These are phyloP conservation scores for Penicillium sp. DNA, from an alignment of 2,329 filamentous ascomycete species.

Conservation along the genomic window DNA sequence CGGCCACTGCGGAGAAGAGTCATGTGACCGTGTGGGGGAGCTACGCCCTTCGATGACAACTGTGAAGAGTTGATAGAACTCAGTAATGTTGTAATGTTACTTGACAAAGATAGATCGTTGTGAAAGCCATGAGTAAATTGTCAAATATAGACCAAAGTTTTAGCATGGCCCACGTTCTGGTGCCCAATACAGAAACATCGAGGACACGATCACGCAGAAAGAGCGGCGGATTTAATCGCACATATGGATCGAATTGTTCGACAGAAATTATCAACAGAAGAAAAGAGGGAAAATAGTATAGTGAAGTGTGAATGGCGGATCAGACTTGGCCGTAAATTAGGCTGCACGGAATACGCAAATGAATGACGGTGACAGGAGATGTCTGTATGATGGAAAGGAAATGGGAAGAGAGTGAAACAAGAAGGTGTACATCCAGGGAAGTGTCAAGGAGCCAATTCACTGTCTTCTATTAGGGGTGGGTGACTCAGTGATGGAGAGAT, in stretches of 20 bases:
- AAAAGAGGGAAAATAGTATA: constrained; percentile 7
- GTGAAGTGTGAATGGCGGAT: constrained; percentile 5
- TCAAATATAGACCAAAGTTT: constrained; percentile 10
- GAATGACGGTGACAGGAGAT: constrained; percentile 15
- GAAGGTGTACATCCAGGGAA: not conserved
- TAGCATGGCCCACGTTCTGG: constrained; percentile 14
- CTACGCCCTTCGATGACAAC: not conserved
- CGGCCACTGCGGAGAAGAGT: not conserved
- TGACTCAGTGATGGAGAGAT: not conserved
- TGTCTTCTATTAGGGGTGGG: not conserved
- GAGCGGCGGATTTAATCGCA: constrained; percentile 8
- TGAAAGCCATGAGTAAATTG: not conserved
- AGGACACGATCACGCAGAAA: constrained; percentile 13
- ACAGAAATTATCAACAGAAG: constrained; percentile 21
- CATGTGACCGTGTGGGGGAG: not conserved
- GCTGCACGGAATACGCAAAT: constrained; percentile 1
- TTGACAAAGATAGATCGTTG: not conserved
- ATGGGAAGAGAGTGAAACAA: constrained; percentile 1
- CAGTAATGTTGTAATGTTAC: not conserved
- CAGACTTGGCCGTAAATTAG: constrained; percentile 11
- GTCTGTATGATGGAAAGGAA: constrained; percentile 4
- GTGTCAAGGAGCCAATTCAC: constrained; percentile 1
- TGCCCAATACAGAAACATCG: constrained; percentile 14
- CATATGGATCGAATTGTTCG: constrained; percentile 9
- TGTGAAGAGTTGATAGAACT: not conserved